Base-by-base conservation (phyloP, 2,329 filamentous ascomycete genomes). In the Cadophora sp. region DNA sequence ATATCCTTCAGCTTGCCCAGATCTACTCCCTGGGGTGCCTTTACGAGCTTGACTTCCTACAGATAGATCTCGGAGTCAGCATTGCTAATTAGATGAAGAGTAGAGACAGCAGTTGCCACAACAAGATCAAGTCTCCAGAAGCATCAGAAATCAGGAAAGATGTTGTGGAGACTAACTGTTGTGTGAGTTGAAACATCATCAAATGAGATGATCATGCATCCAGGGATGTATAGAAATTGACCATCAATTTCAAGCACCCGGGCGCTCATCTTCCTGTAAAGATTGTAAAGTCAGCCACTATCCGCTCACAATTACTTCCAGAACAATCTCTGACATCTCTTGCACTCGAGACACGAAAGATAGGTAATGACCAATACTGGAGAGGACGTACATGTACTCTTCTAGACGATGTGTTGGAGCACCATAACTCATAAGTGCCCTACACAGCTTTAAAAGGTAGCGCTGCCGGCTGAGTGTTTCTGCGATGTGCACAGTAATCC, bases 121-220 rank as follows among this genome's bases (percentile, higher is more conserved):
- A n/a, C 4, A 22, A 6, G 16, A 19, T 12, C 40, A 43, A 43
- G 1, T 6, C 12, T 43, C 40, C 6, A 43, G 40, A 12, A 43
- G 12, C 11, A 4, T 14, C 11, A 43, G 40, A 43, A 43, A 43
- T 16, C 12, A 43, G 40, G 6, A 16, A 43, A 4, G 19, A 4
- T 4, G 4, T 16, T 5, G 40, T 43, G 12, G 19, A 43, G 16
- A 43, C 40, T 43, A 19, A 48, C 43, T n/a, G 91, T 91, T 0
- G 92, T 94, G 75, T 94, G 91, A 0, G 91, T 92, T 0, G 82
- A 81, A 5, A 82, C 80, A 79, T 95, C 92, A 75, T 92, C 94
- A 76, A 97, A 97, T 4, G 93, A 95, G 76, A 97, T 91, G 66
- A 97, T 92, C 94, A 97, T 97, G 76, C 92, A 97, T 0, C 92